Evolutionary conservation across 139 green algal species (phyloP).

Genomic region (Trebouxia sp.): DNA sequence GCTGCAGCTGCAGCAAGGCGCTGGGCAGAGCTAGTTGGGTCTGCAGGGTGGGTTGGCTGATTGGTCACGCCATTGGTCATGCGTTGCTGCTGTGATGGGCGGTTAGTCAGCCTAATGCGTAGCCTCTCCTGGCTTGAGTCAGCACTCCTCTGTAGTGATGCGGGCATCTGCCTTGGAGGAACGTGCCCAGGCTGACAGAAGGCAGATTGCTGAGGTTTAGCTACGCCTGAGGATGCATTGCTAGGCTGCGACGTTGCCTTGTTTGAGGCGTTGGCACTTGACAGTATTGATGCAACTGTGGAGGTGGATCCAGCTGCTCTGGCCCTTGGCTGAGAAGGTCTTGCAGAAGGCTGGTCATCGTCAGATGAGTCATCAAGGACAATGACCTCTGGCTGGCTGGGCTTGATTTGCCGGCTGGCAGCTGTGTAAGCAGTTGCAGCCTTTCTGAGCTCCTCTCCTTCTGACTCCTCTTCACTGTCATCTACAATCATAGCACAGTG

Average conservation of each 20-base stretch:
- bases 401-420: background rate
- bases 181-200: too few species aligned
- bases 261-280: background rate
- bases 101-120: conserved; percentile 2
- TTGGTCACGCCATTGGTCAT: background rate
- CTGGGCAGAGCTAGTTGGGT: background rate
- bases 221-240: background rate
- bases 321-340: background rate
- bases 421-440: conserved; percentile 24
- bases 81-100: background rate
- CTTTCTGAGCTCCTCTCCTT: conserved; percentile 30
- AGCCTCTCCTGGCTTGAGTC: background rate
- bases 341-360: conserved; percentile 2
- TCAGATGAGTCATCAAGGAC: conserved; percentile 27
- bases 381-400: conserved; percentile 27
- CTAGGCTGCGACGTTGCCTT: background rate
- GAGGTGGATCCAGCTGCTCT: background rate
- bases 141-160: background rate
- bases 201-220: background rate
- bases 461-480: conserved; percentile 37
- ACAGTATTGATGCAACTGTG: background rate
- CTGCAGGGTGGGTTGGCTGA: background rate
- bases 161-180: background rate
- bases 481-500: background rate
- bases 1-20: conserved; percentile 3